Evolutionary conservation across 257 asterid species (phyloP).

Genomic region (Salvia hispanica): DNA sequence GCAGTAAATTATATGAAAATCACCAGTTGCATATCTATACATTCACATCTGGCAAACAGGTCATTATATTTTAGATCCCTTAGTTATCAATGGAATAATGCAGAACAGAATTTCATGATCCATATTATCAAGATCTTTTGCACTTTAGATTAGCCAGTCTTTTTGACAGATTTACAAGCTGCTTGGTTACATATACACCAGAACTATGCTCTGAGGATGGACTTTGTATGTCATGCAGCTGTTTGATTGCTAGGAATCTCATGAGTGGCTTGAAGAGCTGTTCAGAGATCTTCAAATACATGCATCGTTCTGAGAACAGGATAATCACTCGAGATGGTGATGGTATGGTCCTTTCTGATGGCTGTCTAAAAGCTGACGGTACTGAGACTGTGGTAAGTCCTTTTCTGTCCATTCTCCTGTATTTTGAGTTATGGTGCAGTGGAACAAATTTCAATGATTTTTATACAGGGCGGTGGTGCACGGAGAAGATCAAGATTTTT

Average conservation of each 20-base stretch:
- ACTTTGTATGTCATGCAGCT: slow-evolving; percentile 60
- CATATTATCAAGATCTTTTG: slow-evolving; percentile 3
- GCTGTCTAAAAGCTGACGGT: slow-evolving; percentile 66
- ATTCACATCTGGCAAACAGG: slow-evolving; percentile 22
- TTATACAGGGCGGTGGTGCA: slow-evolving; percentile 69
- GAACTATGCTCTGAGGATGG: slow-evolving; percentile 28
- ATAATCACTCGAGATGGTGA: slow-evolving; percentile 50
- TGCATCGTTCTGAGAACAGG: slow-evolving; percentile 70
- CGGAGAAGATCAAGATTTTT: slow-evolving; percentile 87
- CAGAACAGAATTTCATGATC: slow-evolving; percentile 15
- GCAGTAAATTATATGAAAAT: background rate
- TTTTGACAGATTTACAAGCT: slow-evolving; percentile 14
- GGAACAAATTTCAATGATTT: slow-evolving; percentile 24
- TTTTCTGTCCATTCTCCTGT: slow-evolving; percentile 27
- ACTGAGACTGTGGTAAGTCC: slow-evolving; percentile 65
- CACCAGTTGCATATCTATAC: slow-evolving; percentile 13
- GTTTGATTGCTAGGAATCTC: slow-evolving; percentile 90
- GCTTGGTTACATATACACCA: slow-evolving; percentile 22
- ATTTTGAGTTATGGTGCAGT: slow-evolving; percentile 21
- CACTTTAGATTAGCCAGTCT: slow-evolving; percentile 2
- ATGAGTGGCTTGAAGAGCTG: slow-evolving; percentile 86
- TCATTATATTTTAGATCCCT: slow-evolving; percentile 8
- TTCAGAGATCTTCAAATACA: slow-evolving; percentile 70
- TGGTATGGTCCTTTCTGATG: slow-evolving; percentile 53
- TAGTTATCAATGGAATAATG: slow-evolving; percentile 2